These are phyloP conservation scores for Alternaria viburni DNA, from an alignment of 2,329 filamentous ascomycete genomes.

Conservation along the genomic window DNA sequence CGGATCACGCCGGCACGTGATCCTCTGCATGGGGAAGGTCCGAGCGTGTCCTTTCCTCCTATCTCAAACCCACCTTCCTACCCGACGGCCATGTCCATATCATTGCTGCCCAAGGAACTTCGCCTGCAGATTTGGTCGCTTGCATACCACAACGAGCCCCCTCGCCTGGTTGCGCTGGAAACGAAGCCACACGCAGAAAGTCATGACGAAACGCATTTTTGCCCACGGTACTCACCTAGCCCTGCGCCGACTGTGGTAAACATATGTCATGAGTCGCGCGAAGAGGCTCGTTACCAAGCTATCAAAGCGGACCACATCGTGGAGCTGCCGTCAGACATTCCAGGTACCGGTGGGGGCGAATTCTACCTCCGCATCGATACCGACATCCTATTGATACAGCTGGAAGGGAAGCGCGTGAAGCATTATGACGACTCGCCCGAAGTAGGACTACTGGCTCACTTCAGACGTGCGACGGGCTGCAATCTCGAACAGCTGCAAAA, in stretches of 20 bases:
- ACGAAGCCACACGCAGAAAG: conserved; percentile 21
- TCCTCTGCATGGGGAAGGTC: conserved; percentile 1
- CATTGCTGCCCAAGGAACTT: conserved; percentile 28
- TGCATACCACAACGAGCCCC: conserved; percentile 23
- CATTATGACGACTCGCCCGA: conserved; percentile 31
- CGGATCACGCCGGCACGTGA: conserved; percentile 6
- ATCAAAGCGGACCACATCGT: conserved; percentile 19
- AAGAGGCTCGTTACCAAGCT: conserved; percentile 26
- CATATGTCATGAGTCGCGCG: conserved; percentile 27
- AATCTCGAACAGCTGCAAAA: conserved; percentile 12
- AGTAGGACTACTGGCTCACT: conserved; percentile 26
- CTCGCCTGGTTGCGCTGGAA: conserved; percentile 26
- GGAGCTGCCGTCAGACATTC: conserved; percentile 3
- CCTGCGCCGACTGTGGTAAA: conserved; percentile 22
- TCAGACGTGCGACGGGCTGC: conserved; percentile 14
- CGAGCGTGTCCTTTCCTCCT: not conserved
- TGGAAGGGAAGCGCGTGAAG: conserved; percentile 13
- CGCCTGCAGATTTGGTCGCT: conserved; percentile 31
- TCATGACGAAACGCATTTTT: conserved; percentile 27
- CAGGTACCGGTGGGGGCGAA: not conserved
- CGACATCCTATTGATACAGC: conserved; percentile 24
- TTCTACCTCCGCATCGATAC: conserved; percentile 30
- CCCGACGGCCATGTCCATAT: conserved; percentile 23
- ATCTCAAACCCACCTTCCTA: not conserved
- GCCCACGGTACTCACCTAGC: conserved; percentile 28